Percentiles rank a stretch among this genome's conserved stretches.
Evolutionary conservation across 1,139 yeast species (phyloP).

Genomic region (Arxiozyma heterogenica): DNA sequence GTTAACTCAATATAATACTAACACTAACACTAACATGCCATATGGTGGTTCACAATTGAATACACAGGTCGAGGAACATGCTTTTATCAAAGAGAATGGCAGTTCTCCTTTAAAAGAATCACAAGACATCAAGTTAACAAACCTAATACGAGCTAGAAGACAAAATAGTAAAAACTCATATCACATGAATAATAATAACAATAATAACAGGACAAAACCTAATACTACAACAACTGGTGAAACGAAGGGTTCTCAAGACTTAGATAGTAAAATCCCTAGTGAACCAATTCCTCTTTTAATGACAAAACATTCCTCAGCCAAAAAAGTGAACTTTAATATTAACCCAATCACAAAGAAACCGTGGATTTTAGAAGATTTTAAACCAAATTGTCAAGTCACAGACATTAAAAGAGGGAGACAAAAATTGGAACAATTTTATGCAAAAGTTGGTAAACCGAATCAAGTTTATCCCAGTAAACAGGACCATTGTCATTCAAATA

Average conservation of each 20-base stretch:
- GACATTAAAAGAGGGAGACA: constrained; percentile 10
- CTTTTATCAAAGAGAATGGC: background rate
- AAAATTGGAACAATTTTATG: constrained; percentile 14
- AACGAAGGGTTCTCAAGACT: background rate
- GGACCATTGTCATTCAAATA: background rate
- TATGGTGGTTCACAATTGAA: background rate
- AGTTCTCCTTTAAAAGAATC: constrained; percentile 9
- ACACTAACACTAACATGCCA: background rate
- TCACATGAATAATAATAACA: background rate
- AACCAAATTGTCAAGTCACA: constrained; percentile 17
- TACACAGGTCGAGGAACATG: background rate
- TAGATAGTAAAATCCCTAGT: background rate
- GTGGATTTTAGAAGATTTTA: constrained; percentile 31
- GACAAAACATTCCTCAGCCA: background rate
- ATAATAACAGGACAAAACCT: background rate
- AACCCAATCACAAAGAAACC: constrained; percentile 29
- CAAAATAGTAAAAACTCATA: background rate
- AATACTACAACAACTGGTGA: background rate
- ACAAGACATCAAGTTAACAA: background rate
- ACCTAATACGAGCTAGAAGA: constrained; percentile 1
- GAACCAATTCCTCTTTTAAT: constrained; percentile 4
- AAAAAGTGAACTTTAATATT: constrained; percentile 19
- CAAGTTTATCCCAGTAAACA: background rate
- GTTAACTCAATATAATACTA: constrained; percentile 18
- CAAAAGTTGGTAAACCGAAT: constrained; percentile 17